Evolutionary conservation across 2,329 filamentous ascomycete genomes (phyloP).

Genomic region (Pezicula neosporulosa): DNA sequence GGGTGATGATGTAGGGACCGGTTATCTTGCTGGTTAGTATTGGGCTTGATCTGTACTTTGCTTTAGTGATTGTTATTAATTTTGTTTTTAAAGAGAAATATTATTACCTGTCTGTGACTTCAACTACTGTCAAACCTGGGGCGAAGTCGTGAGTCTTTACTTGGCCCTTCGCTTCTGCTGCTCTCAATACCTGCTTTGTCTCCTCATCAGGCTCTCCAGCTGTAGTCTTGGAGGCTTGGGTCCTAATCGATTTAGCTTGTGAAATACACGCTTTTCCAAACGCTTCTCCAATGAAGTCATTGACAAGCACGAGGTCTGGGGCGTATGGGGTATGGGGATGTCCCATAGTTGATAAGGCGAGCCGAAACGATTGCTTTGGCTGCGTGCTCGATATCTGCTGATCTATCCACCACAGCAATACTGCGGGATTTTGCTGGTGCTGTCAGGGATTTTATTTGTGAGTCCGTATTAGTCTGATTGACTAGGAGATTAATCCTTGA

Average conservation of each 20-base stretch:
- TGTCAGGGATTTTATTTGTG: conserved; percentile 21
- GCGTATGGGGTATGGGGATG: conserved; percentile 58
- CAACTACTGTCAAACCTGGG: not conserved
- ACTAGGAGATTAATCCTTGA: conserved; percentile 15
- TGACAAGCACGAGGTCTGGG: conserved; percentile 61
- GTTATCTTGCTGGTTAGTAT: conserved; percentile 35
- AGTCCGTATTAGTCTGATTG: conserved; percentile 4
- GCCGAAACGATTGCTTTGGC: conserved; percentile 50
- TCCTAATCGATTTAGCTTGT: conserved; percentile 4
- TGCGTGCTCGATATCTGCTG: conserved; percentile 49
- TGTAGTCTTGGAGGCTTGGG: too few relatives aligned
- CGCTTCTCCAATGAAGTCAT: conserved; percentile 54
- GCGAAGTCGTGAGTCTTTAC: not conserved
- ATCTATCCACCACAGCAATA: conserved; percentile 58
- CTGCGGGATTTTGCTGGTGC: conserved; percentile 34
- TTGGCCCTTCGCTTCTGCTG: conserved; percentile 2
- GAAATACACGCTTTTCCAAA: conserved; percentile 32
- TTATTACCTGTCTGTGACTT: conserved; percentile 10
- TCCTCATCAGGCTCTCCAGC: not conserved
- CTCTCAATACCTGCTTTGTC: not conserved
- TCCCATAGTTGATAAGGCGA: conserved; percentile 54
- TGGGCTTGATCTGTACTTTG: conserved; percentile 17
- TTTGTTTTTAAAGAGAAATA: not conserved
- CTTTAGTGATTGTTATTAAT: conserved; percentile 1
- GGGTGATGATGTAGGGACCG: conserved; percentile 41